Evolutionary conservation across 2,329 filamentous ascomycete genomes (phyloP).

Genomic region (Colletotrichum limetticola): DNA sequence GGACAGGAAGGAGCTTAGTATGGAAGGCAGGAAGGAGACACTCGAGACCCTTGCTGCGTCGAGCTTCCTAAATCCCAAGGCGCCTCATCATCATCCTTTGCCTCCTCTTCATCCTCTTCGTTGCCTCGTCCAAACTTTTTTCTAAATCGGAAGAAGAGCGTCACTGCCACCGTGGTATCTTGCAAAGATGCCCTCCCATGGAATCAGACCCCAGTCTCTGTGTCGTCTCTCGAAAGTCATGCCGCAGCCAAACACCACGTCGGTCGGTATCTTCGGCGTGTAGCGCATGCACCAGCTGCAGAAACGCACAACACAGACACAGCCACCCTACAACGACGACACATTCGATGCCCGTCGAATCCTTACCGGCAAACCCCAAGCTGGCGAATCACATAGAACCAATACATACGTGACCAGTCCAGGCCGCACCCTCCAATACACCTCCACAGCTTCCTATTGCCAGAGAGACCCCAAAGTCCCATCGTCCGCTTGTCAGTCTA

Average conservation of each 20-base stretch:
- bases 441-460: neutral
- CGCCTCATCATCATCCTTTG: neutral
- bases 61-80: neutral
- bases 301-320: constrained; percentile 20
- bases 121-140: neutral
- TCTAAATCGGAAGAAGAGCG: neutral
- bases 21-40: neutral
- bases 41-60: constrained; percentile 26
- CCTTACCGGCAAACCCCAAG: constrained; percentile 10
- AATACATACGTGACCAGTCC: constrained; percentile 11
- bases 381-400: constrained; percentile 13
- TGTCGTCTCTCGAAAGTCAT: neutral
- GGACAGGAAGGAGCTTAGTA: neutral
- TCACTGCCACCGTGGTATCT: neutral
- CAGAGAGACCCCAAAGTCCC: neutral
- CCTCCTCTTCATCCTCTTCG: neutral
- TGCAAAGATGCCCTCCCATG: neutral
- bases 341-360: constrained; percentile 9
- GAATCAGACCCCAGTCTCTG: neutral
- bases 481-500: constrained; percentile 5
- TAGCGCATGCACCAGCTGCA: constrained; percentile 17
- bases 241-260: constrained; percentile 1
- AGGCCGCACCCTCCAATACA: constrained; percentile 2
- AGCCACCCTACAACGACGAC: neutral
- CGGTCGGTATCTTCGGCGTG: constrained; percentile 1